These are phyloP conservation scores for Thermothelomyces thermophilus DNA, from an alignment of 2,329 filamentous ascomycete genomes.

Conservation along the genomic window DNA sequence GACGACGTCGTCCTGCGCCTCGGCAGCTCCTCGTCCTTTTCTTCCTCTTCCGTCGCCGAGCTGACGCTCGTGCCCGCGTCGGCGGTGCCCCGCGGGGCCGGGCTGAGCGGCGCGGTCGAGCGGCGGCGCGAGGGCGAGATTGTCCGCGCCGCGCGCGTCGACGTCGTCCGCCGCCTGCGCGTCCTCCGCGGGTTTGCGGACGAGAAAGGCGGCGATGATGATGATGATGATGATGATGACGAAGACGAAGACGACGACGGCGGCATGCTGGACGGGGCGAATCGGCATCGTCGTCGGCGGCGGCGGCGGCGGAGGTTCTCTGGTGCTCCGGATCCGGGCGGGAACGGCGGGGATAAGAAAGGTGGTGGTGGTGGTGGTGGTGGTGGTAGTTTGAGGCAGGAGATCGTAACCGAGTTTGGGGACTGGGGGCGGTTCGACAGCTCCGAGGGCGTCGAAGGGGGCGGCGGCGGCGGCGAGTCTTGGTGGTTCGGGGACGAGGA, in stretches of 20 bases:
- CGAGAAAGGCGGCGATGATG: constrained; percentile 26
- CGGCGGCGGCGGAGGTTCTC: too few species aligned
- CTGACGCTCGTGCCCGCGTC: constrained; percentile 40
- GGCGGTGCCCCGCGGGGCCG: constrained; percentile 34
- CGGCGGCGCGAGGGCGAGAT: constrained; percentile 27
- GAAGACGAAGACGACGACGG: constrained; percentile 24
- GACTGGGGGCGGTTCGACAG: constrained; percentile 40
- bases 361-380: constrained; percentile 26
- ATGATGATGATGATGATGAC: not conserved
- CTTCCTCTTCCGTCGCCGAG: constrained; percentile 29
- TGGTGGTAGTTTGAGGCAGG: not conserved
- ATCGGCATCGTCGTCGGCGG: too few species aligned
- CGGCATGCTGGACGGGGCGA: too few species aligned
- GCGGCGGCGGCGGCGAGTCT: constrained; percentile 11
- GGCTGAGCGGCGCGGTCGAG: constrained; percentile 31
- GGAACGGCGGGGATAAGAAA: not conserved
- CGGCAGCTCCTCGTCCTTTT: constrained; percentile 12
- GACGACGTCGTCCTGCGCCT: constrained; percentile 26
- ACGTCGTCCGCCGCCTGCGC: constrained; percentile 2
- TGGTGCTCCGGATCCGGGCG: too few species aligned
- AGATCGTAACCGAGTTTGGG: constrained; percentile 30
- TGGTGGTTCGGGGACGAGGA: constrained; percentile 45
- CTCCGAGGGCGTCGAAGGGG: constrained; percentile 15
- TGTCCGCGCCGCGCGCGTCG: constrained; percentile 30
- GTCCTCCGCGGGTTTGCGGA: constrained; percentile 27